Evolutionary conservation across 495 filamentous ascomycete genomes (phyloP), one percentile per base, ranked within the genome.

Genomic region (Xylaria scruposa): DNA sequence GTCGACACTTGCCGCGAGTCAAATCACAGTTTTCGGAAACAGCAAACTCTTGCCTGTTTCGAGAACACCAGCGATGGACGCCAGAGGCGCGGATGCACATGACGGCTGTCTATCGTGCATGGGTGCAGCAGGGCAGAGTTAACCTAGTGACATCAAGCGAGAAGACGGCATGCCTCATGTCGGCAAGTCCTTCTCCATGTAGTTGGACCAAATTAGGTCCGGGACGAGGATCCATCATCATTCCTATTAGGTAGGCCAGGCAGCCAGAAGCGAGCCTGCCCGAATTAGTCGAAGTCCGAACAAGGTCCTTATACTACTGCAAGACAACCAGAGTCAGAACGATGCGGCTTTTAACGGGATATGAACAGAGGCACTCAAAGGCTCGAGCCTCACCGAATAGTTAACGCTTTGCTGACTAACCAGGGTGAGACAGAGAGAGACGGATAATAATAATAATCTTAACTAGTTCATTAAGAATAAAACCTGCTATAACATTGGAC

Each of bases 301-400:
- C 17, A 21, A 38, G 67, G 6, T 40, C 21, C 47, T 24, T 54
- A 46, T 60, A 54, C 53, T 58, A 68, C 65, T 60, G 38, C 49
- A 59, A 59, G 67, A 21, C 17, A 60, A 26, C 38, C 24, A 38
- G 21, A n/a, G 67, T 47, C 53, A 68, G 40, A 60, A 46, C 4
- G 29, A 46, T 58, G 40, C 53, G 67, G 53, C 67, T 59, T 68
- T 60, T 33, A 33, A 24, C 67, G 53, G 53, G 53, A 46, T 29
- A 58, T 46, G 53, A 29, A 4, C 33, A 59, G 53, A 17, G 24
- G 21, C 9, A 33, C 53, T 60, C 67, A 38, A 68, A 59, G 67
- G 9, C 67, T 36, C 0, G 51, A 60, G 53, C 38, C 58, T 59
- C 53, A 68, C 53, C 53, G 67, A 68, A 60, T 19, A 2, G 36